Evolutionary conservation across 352 stramenopile species (phyloP).

Genomic region (Blastocystis sp.): DNA sequence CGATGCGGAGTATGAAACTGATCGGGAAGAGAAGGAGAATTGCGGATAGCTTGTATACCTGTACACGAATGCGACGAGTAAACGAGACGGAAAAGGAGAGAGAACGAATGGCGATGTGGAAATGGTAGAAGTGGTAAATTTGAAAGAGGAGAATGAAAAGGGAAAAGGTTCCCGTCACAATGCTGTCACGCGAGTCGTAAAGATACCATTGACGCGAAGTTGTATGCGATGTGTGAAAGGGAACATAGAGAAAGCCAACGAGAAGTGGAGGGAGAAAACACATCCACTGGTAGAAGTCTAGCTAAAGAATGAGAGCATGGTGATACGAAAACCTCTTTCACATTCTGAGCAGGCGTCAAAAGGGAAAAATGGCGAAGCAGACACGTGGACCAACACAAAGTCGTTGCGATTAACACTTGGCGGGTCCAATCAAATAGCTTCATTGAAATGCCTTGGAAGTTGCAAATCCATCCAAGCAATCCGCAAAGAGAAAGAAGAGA

Average conservation of each 20-base stretch:
- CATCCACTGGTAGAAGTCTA: background rate
- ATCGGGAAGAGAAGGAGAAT: too few relatives aligned
- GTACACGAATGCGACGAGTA: background rate
- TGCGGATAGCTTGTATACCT: too few relatives aligned
- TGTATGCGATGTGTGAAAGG: background rate
- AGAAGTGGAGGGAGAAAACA: background rate
- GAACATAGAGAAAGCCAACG: background rate
- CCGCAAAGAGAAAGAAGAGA: background rate
- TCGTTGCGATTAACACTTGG: background rate
- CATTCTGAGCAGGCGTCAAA: background rate
- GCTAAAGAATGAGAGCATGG: background rate
- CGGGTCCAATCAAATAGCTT: background rate
- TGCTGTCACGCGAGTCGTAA: too few relatives aligned
- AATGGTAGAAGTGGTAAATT: too few relatives aligned
- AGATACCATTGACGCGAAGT: background rate
- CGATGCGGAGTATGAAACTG: too few relatives aligned
- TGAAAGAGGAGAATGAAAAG: too few relatives aligned
- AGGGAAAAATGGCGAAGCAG: slow-evolving; percentile 8
- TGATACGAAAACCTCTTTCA: background rate
- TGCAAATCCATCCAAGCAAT: background rate
- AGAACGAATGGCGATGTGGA: too few relatives aligned
- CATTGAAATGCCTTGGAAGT: background rate
- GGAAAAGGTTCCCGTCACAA: too few relatives aligned
- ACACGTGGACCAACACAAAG: background rate
- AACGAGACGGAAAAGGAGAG: background rate